Base-by-base conservation (phyloP, 1,284 basidiomycete species). In the Malassezia slooffiae region DNA sequence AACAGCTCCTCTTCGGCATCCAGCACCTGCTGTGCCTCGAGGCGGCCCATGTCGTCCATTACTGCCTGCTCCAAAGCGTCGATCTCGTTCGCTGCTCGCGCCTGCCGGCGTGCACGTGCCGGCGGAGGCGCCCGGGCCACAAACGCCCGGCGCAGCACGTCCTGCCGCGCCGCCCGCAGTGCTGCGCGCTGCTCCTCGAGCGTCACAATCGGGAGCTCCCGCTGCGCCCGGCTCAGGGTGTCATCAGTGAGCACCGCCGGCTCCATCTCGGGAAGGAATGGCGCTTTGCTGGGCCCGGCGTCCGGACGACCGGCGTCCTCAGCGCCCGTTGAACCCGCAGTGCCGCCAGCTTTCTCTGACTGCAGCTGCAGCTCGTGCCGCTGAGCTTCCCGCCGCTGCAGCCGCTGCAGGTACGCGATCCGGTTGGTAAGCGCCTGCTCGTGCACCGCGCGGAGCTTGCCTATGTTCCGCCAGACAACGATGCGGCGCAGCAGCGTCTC, bases 401-500 rank as follows among this genome's bases (percentile, higher is more conserved):
- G 80, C 68, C 89, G 89, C 51, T 90, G 83, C 42, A 97, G 78
- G 61, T 95, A 88, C 62, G 96, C 91, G 15, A 97, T 75, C 32
- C 93, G 80, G 67, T 97, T 97, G 44, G 85, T 81, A 33, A 97
- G 82, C 4, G 97, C 89, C 19, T 91, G 82, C 73, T 96, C 89
- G 70, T 99, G 93, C 50, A 96, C 76, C 48, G 77, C 79, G 65
- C 86, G 85, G 36, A 99, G 76, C 61, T 90, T 90, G 7, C 87
- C 83, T 74, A 93, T 93, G n/a, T 93, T 85, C 71, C 95, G 95
- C 82, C 87, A 93, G 1, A 97, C 90, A n/a, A 93, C 75, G 30
- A 97, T 73, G 67, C 86, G 89, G 70, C 86, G 85, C 47, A 97
- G 71, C 5, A 97, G 73, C 28, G 80, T 76, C 71, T 96, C 91